phyloP scores from a whole-genome alignment of 257 asterid genomes.

The Nicotiana benthamiana region DNA sequence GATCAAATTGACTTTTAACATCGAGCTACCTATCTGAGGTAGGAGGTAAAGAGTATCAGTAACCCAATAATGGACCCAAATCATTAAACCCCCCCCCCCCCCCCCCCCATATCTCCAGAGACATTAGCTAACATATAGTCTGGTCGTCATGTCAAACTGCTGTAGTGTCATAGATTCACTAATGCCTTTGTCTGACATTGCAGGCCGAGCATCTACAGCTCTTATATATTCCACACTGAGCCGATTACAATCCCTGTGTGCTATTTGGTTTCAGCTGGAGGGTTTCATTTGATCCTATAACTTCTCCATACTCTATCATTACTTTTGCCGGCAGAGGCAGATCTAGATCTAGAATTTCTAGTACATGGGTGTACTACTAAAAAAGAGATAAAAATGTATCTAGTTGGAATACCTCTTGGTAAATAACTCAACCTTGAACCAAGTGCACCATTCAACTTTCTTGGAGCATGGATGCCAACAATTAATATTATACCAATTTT shows the following conservation, averaged over 20 bases:
- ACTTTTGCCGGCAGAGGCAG: too few relatives aligned
- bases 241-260: background rate
- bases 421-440: too few relatives aligned
- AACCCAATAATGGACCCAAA: background rate
- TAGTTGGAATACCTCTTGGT: too few relatives aligned
- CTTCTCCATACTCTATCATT: background rate
- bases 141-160: background rate
- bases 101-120: background rate
- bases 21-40: background rate
- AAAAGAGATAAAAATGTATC: too few relatives aligned
- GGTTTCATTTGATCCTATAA: background rate
- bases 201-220: background rate
- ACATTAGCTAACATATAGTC: background rate
- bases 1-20: background rate
- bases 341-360: too few relatives aligned
- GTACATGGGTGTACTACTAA: too few relatives aligned
- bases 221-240: background rate
- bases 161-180: background rate
- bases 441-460: too few relatives aligned
- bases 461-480: too few relatives aligned
- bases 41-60: background rate
- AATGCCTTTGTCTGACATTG: background rate
- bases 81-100: background rate
- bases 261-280: background rate
- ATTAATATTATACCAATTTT: too few relatives aligned